Conservation (phyloP, 2,329 filamentous ascomycete genomes). For the Aspergillus transmontanensis region DNA sequence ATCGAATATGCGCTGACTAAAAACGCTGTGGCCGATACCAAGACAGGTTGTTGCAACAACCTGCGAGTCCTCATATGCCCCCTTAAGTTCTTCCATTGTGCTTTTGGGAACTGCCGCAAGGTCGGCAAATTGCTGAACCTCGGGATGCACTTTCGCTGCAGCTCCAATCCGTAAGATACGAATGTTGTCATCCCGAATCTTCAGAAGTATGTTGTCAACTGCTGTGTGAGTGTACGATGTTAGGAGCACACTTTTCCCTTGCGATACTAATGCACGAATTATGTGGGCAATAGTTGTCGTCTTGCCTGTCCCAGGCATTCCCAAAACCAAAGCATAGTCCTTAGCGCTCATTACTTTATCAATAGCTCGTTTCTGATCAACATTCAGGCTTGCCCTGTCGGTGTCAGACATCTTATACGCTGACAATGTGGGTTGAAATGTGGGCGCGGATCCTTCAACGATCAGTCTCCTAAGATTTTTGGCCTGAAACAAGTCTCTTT, state of each 20-base stretch:
- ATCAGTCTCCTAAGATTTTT: slow-evolving; percentile 76
- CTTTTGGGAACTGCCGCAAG: slow-evolving; percentile 73
- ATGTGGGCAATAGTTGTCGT: slow-evolving; percentile 98
- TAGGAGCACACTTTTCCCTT: slow-evolving; percentile 88
- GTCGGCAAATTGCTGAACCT: slow-evolving; percentile 82
- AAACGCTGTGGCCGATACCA: slow-evolving; percentile 85
- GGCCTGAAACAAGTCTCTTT: slow-evolving; percentile 71
- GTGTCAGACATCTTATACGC: slow-evolving; percentile 62
- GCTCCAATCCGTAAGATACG: slow-evolving; percentile 84
- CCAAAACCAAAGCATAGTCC: slow-evolving; percentile 95
- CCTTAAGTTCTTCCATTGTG: slow-evolving; percentile 79
- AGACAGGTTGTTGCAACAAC: slow-evolving; percentile 95
- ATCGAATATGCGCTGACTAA: slow-evolving; percentile 87
- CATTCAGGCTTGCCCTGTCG: slow-evolving; percentile 69
- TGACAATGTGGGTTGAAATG: slow-evolving; percentile 69
- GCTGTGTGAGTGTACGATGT: slow-evolving; percentile 97
- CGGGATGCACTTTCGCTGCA: slow-evolving; percentile 80
- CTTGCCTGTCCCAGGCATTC: slow-evolving; percentile 98
- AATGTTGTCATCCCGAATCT: slow-evolving; percentile 77
- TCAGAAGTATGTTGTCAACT: slow-evolving; percentile 95
- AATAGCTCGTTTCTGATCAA: slow-evolving; percentile 83
- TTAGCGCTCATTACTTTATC: slow-evolving; percentile 93
- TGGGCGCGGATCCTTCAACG: slow-evolving; percentile 72
- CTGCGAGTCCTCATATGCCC: slow-evolving; percentile 80
- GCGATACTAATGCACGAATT: slow-evolving; percentile 82